These are phyloP conservation scores for Nicotiana obtusifolia DNA, from an alignment of 257 asterid species.

Conservation along the genomic window DNA sequence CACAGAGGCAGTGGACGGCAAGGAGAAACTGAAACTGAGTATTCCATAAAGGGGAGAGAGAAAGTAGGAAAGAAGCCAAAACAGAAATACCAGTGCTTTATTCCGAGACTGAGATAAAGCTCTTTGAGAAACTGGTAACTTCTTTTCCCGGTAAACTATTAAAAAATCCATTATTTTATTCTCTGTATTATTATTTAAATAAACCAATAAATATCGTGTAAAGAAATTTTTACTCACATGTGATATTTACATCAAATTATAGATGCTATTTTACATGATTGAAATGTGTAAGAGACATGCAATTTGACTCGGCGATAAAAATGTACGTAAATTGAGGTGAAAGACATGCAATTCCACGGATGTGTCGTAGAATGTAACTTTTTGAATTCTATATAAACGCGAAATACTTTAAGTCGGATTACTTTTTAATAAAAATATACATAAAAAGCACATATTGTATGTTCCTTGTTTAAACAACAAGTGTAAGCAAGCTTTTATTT, in stretches of 20 bases:
- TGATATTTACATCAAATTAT: too few relatives aligned
- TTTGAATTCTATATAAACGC: fast-evolving
- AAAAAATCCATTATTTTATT: not conserved
- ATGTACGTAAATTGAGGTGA: not conserved
- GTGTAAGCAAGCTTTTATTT: not conserved
- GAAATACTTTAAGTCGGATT: fast-evolving
- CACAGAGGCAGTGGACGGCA: constrained; percentile 4
- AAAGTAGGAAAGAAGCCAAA: constrained; percentile 4
- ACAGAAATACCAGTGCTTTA: constrained; percentile 9
- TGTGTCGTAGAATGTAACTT: too few relatives aligned
- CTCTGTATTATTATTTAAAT: too few relatives aligned
- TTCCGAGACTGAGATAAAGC: not conserved
- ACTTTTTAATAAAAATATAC: not conserved
- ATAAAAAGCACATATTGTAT: not conserved
- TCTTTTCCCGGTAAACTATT: constrained; percentile 12
- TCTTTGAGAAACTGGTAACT: not conserved
- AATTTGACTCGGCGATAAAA: not conserved
- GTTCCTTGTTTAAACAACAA: not conserved
- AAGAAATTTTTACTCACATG: too few relatives aligned
- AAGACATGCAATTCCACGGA: too few relatives aligned
- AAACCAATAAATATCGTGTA: too few relatives aligned
- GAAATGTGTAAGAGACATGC: too few relatives aligned
- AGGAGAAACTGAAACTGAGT: not conserved
- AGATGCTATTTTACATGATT: too few relatives aligned
- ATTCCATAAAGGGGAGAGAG: constrained; percentile 1